Evolutionary conservation across 768 basidiomycete genomes (phyloP), one percentile per base, ranked within the genome.

Genomic region (Tricholoma flavovirens): DNA sequence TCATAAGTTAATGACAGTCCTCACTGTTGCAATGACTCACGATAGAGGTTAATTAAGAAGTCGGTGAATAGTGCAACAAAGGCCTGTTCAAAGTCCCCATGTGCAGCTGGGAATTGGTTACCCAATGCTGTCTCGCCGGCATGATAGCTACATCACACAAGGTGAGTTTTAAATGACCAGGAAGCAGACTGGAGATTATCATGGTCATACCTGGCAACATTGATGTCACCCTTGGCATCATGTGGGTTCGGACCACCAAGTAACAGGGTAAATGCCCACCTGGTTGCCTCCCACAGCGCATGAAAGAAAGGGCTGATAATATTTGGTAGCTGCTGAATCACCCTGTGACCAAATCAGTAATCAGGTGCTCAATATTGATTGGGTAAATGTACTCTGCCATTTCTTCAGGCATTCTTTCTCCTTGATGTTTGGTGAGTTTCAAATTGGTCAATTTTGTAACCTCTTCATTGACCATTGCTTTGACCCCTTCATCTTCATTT

Each of bases 31-130:
- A 15, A 12, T 36, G 19, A 53, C 59, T 56, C 35, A 59, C 42
- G 24, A 26, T 49, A 59, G 9, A 56, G 38, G 1, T 33, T 30
- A 12, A 49, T 26, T 12, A 59, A 29, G 14, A 56, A 59, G 11
- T 56, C 51, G 4, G 51, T 55, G 49, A 48, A 59, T 12, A 54
- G 58, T 5, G n/a, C 36, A 19, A 59, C 49, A 15, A 52, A 55
- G 1, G 29, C 11, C 51, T 55, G 38, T 5, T 59, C 35, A 15
- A 59, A 59, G 38, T 56, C 52, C 1, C 9, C 5, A 22, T 54
- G 40, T 15, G 46, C 49, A 26, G 49, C 26, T 4, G 29, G 46
- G 35, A 59, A 42, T 8, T 42, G 17, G 40, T 42, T 42, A 21
- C 40, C 40, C 2, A 42, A 21, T 21, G 40, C 40, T 17, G 40